Evolutionary conservation across 2,329 filamentous ascomycete genomes (phyloP).

Genomic region (Sporothrix euskadiensis): DNA sequence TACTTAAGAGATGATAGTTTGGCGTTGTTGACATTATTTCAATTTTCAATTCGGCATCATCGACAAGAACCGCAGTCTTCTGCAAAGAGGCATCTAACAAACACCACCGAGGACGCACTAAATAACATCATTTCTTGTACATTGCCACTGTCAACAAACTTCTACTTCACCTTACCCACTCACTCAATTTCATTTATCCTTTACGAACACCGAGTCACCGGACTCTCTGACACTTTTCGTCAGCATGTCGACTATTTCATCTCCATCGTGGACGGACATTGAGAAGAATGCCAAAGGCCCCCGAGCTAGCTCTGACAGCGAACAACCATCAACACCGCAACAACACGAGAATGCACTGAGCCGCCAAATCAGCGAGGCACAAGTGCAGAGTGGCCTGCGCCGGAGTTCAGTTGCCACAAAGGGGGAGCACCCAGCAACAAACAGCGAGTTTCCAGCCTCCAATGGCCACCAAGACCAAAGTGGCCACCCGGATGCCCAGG

Average conservation of each 20-base stretch:
- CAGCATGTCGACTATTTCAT: neutral
- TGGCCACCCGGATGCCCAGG: neutral
- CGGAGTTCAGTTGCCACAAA: neutral
- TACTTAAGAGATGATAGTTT: neutral
- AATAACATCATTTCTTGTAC: neutral
- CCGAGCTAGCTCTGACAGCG: neutral
- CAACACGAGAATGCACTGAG: neutral
- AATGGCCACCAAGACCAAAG: neutral
- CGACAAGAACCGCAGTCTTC: neutral
- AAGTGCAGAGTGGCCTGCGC: neutral
- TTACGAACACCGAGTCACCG: neutral
- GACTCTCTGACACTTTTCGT: neutral
- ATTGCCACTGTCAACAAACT: too few species aligned
- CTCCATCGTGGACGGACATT: slow-evolving; percentile 7
- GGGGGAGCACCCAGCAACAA: neutral
- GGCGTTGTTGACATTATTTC: neutral
- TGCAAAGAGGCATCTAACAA: neutral
- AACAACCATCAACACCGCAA: neutral
- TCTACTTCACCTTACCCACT: neutral
- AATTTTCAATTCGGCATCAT: neutral
- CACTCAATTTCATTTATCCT: too few species aligned
- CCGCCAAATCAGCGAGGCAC: neutral
- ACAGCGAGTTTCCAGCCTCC: neutral
- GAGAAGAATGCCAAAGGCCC: slow-evolving; percentile 7
- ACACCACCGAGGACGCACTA: neutral